Conservation (phyloP, 495 filamentous ascomycete species). For the Talaromyces adpressus region DNA sequence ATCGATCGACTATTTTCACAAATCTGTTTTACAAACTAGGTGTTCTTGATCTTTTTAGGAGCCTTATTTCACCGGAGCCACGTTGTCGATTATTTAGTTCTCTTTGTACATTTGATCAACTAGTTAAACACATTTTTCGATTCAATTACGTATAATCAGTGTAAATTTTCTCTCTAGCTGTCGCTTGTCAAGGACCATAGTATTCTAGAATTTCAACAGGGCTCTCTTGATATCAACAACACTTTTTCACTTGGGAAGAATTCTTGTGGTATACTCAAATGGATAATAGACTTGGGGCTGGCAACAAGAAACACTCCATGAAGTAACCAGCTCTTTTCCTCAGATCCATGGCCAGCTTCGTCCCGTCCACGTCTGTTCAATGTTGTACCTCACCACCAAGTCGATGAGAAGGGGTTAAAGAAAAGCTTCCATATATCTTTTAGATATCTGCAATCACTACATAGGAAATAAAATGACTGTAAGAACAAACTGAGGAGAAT, state of each 20-base stretch:
- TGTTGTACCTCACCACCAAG: background rate
- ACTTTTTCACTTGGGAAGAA: too few species aligned
- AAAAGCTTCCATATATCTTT: background rate
- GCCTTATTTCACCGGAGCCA: background rate
- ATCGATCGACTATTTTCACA: background rate
- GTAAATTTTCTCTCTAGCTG: background rate
- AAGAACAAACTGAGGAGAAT: background rate
- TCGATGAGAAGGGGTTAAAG: background rate
- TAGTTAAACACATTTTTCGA: background rate
- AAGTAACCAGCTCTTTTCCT: background rate
- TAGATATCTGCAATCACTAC: background rate
- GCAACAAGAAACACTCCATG: background rate
- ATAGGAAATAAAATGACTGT: background rate
- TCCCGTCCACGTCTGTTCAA: background rate
- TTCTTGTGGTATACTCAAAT: too few species aligned
- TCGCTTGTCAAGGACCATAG: background rate
- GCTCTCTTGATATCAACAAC: too few species aligned
- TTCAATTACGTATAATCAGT: background rate
- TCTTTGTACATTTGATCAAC: conserved; percentile 8
- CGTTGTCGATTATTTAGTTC: background rate
- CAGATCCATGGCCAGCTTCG: background rate
- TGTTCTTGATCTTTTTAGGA: conserved; percentile 4
- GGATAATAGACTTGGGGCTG: too few species aligned
- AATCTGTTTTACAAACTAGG: conserved; percentile 4
- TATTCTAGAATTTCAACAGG: too few species aligned